phyloP scores from a whole-genome alignment of 208 protist genomes.

The Trypanosoma caninum region DNA sequence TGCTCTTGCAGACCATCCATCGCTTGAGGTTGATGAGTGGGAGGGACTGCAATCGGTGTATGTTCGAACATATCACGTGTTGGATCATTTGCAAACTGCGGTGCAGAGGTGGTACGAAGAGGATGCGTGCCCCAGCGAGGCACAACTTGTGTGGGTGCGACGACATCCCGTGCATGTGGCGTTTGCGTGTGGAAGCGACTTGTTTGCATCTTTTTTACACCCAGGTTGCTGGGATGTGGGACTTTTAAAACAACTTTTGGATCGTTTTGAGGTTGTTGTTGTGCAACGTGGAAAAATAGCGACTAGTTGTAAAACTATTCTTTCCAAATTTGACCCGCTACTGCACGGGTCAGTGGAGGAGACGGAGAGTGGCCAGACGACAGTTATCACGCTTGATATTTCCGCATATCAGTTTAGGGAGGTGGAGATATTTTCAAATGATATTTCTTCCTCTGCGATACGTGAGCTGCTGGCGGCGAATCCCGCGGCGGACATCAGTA shows the following conservation, averaged over 20 bases:
- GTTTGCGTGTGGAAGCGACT: slow-evolving; percentile 69
- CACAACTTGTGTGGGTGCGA: slow-evolving; percentile 14
- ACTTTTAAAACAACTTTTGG: slow-evolving; percentile 51
- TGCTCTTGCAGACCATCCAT: slow-evolving; percentile 32
- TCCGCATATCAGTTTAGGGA: slow-evolving; percentile 40
- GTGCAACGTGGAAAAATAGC: slow-evolving; percentile 24
- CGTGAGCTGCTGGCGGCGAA: slow-evolving; percentile 26
- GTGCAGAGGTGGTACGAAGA: slow-evolving; percentile 45
- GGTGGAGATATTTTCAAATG: slow-evolving; percentile 26
- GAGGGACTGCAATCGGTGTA: slow-evolving; percentile 65
- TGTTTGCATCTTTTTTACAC: slow-evolving; percentile 69
- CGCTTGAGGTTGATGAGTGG: slow-evolving; percentile 65
- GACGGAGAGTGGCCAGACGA: slow-evolving; percentile 8
- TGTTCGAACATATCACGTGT: slow-evolving; percentile 52
- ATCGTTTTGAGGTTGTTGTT: slow-evolving; percentile 52
- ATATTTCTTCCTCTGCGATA: slow-evolving; percentile 60
- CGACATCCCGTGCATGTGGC: slow-evolving; percentile 39
- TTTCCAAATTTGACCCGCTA: slow-evolving; percentile 15
- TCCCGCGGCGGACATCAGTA: slow-evolving; percentile 5
- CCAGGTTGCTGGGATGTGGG: slow-evolving; percentile 63
- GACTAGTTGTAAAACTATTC: slow-evolving; percentile 4
- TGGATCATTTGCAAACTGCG: slow-evolving; percentile 57
- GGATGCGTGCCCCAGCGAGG: slow-evolving; percentile 15
- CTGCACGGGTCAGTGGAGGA: slow-evolving; percentile 19
- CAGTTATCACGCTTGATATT: slow-evolving; percentile 33